A percentile compares a stretch with the other conserved stretches of the same genome.
Evolutionary conservation across 139 green algal species (phyloP).

Genomic region (Chlorella sp.): DNA sequence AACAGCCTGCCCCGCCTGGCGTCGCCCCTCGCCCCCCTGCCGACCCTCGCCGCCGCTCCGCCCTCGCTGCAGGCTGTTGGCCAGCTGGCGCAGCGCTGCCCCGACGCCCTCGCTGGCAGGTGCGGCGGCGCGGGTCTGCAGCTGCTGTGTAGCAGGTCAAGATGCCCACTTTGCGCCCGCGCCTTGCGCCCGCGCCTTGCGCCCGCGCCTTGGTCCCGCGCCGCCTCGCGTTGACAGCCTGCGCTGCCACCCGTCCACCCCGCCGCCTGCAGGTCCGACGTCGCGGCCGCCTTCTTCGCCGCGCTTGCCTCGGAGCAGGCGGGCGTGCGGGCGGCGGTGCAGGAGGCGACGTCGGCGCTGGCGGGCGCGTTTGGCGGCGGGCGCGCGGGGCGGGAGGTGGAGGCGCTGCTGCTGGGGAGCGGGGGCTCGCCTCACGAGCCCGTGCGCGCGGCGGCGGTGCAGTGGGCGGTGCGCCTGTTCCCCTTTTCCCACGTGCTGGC

Average conservation of each 20-base stretch:
- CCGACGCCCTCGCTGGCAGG: slow-evolving; percentile 48
- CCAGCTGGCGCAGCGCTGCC: slow-evolving; percentile 68
- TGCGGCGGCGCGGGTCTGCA: slow-evolving; percentile 1
- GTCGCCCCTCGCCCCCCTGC: too few species aligned
- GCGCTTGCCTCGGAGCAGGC: slow-evolving; percentile 65
- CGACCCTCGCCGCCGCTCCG: neutral
- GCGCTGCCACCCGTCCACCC: slow-evolving; percentile 56
- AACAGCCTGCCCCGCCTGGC: too few species aligned
- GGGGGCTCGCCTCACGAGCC: slow-evolving; percentile 54
- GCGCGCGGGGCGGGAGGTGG: slow-evolving; percentile 3
- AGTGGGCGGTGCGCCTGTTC: slow-evolving; percentile 84
- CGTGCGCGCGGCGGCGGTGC: slow-evolving; percentile 67
- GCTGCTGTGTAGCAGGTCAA: too few species aligned
- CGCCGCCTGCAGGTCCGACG: slow-evolving; percentile 38
- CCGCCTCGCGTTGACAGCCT: slow-evolving; percentile 70
- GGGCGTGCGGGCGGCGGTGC: slow-evolving; percentile 66
- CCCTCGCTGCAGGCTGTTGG: too few species aligned
- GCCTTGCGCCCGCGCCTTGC: too few species aligned
- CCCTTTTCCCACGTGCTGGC: slow-evolving; percentile 62
- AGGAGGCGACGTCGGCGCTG: slow-evolving; percentile 67
- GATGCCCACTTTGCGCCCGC: too few species aligned
- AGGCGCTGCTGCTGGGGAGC: slow-evolving; percentile 49
- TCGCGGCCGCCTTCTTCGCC: slow-evolving; percentile 40
- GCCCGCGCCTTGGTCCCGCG: too few species aligned
- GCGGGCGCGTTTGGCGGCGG: slow-evolving; percentile 50